phyloP scores from a whole-genome alignment of 208 protist genomes.

The Trypanosomatidae sp. region DNA sequence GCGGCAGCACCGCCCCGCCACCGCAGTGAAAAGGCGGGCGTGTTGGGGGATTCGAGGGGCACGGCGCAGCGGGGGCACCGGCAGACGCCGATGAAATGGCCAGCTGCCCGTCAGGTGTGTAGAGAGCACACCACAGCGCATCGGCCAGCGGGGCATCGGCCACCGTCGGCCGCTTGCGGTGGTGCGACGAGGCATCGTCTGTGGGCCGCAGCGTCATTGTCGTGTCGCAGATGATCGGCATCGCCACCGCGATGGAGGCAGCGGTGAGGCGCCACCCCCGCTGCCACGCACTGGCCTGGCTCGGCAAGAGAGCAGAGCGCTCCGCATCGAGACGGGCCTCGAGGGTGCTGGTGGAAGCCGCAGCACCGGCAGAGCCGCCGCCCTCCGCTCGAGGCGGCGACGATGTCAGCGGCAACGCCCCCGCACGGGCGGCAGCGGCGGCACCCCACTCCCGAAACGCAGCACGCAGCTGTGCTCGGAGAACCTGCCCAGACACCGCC shows the following conservation, averaged over 20 bases:
- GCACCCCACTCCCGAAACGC: not conserved
- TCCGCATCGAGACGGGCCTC: too few species aligned
- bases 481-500: not conserved
- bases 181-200: not conserved
- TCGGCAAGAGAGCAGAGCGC: too few species aligned
- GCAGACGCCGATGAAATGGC: not conserved
- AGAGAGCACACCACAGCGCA: constrained; percentile 17
- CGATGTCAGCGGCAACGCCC: too few species aligned
- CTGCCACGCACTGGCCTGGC: too few species aligned
- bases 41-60: too few species aligned
- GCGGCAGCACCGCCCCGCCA: too few species aligned
- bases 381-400: too few species aligned
- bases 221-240: too few species aligned
- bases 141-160: constrained; percentile 12
- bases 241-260: constrained; percentile 8
- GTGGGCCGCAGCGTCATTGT: not conserved
- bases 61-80: not conserved
- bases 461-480: not conserved
- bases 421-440: not conserved
- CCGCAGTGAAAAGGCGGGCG: too few species aligned
- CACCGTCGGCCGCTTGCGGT: not conserved
- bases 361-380: too few species aligned
- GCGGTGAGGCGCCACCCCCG: too few species aligned
- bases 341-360: not conserved
- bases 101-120: too few species aligned